A percentile compares a stretch with the other conserved stretches of the same genome.
These are phyloP conservation scores for Rhododendron ferrugineum DNA, from an alignment of 148 eudicot species.

Conservation along the genomic window DNA sequence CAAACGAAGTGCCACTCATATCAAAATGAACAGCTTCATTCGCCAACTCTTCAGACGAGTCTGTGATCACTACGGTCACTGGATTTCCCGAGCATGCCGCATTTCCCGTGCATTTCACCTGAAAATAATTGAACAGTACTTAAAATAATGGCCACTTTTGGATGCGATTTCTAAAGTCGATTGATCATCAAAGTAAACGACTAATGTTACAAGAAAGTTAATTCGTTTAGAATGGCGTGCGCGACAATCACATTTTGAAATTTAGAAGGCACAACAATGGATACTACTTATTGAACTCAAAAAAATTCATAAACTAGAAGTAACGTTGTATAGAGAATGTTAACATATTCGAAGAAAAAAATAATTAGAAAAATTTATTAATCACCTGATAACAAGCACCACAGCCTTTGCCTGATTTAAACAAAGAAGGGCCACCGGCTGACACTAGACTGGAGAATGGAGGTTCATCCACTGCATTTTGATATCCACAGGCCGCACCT, in stretches of 20 bases:
- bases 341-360: neutral
- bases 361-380: too few relatives aligned
- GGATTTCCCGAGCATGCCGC: conserved; percentile 61
- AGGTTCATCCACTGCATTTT: conserved; percentile 35
- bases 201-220: too few relatives aligned
- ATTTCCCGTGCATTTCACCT: conserved; percentile 60
- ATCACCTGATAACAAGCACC: conserved; percentile 82
- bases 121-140: neutral
- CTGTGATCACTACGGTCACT: conserved; percentile 59
- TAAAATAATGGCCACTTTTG: neutral
- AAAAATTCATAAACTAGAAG: too few relatives aligned
- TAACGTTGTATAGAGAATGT: too few relatives aligned
- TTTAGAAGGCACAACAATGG: too few relatives aligned
- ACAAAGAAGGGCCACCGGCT: conserved; percentile 61
- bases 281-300: too few relatives aligned
- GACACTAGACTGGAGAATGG: conserved; percentile 60
- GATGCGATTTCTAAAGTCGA: neutral
- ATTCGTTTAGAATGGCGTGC: too few relatives aligned
- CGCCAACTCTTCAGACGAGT: conserved; percentile 40
- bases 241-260: too few relatives aligned
- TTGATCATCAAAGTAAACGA: neutral
- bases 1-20: conserved; percentile 74
- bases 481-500: conserved; percentile 92
- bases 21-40: conserved; percentile 49
- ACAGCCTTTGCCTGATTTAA: conserved; percentile 47